A percentile compares a stretch with the other conserved stretches of the same genome.
These are phyloP conservation scores for Typha latifolia DNA, from an alignment of 176 grass and related monocot species.

Conservation along the genomic window DNA sequence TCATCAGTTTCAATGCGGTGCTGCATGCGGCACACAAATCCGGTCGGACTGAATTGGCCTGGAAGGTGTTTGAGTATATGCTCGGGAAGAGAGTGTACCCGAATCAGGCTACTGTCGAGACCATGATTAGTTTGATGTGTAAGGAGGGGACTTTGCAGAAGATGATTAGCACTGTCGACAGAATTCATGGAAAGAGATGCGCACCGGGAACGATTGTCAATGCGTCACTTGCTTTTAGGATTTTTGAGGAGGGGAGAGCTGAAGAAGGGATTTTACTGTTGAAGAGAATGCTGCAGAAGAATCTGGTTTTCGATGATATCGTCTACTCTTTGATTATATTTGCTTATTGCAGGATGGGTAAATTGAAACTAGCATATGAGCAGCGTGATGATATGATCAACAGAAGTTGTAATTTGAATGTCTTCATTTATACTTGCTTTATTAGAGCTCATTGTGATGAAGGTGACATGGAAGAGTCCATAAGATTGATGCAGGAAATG, in stretches of 20 bases:
- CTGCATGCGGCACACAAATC: constrained; percentile 31
- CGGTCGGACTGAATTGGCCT: constrained; percentile 38
- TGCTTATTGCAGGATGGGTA: constrained; percentile 32
- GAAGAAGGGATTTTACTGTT: constrained; percentile 57
- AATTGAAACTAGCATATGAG: constrained; percentile 32
- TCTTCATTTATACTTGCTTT: constrained; percentile 68
- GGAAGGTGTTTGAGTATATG: constrained; percentile 94
- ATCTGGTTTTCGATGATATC: constrained; percentile 55
- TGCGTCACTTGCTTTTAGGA: constrained; percentile 31
- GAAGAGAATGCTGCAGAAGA: constrained; percentile 74
- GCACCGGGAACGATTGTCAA: constrained; percentile 34
- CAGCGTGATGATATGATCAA: constrained; percentile 43
- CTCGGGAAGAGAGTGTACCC: constrained; percentile 56
- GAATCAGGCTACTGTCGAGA: constrained; percentile 51
- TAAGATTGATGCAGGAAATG: constrained; percentile 52
- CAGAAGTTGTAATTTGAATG: constrained; percentile 37
- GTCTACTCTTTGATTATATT: constrained; percentile 47
- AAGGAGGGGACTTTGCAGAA: constrained; percentile 44
- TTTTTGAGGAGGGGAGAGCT: constrained; percentile 39
- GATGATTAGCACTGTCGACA: constrained; percentile 23
- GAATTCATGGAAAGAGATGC: constrained; percentile 58
- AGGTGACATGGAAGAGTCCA: constrained; percentile 24
- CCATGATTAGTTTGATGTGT: constrained; percentile 56
- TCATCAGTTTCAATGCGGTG: constrained; percentile 64
- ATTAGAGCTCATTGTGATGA: constrained; percentile 29